Evolutionary conservation across 2,329 filamentous ascomycete genomes (phyloP), one percentile per base, ranked within the genome.

Genomic region (Chrysoporthe deuterocubensis): DNA sequence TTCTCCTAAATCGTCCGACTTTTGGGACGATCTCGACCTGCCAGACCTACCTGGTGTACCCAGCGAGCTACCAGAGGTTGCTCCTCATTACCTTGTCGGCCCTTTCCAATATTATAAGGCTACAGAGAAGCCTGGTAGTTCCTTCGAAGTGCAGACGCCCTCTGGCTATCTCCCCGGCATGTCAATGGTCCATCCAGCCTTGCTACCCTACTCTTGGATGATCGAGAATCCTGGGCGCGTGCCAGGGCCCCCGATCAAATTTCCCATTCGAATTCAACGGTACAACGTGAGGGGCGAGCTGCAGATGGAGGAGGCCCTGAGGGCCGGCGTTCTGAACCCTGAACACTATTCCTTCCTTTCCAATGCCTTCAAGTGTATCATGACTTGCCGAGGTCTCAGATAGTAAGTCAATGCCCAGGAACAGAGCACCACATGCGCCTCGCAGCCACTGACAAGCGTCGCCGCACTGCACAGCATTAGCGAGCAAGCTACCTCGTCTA

Each of bases 201-300:
- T 2, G 13, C 50, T 62, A 3, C 63, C 63, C 34, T 66, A 62
- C 21, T 66, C 63, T 34, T 68, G 58, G 63, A 66, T 66, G 63
- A 11, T 59, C 26, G 42, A 62, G 21, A 52, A 66, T 21, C 58
- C 67, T 26, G 58, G 67, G 3, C 13, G 43, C 1, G n/a, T 54
- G 18, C 3, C 58, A 32, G 16, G 0, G 0, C 11, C 14, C 13
- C 26, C 5, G 21, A 54, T 2, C 26, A 5, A 21, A 13, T 16
- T 14, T 1, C 26, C 50, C 32, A 34, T 5, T 32, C 21, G 8
- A 5, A 3, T 4, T 9, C 21, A 4, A 2, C 11, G 3, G 13
- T 43, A 7, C 58, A 62, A 44, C 11, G 16, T 32, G 2, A 13
- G 8, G 8, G 63, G 50, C 34, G 67, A 68, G 50, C 32, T 5